Percentiles rank a stretch among this genome's conserved stretches.
These are phyloP conservation scores for Gomphus bonarii DNA, from an alignment of 1,284 basidiomycete species.

Conservation along the genomic window DNA sequence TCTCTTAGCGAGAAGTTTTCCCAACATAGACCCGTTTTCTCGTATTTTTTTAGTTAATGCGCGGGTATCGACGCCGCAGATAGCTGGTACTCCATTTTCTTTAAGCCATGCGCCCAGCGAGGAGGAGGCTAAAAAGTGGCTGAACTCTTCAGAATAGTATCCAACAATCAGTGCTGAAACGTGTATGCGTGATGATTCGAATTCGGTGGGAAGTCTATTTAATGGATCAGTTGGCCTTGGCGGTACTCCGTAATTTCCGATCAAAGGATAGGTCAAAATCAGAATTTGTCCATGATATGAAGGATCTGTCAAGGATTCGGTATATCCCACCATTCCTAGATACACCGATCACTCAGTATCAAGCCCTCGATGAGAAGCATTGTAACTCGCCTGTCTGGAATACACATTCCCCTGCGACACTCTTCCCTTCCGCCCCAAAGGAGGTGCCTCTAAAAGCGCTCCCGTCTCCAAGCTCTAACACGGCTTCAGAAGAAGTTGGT, in stretches of 20 bases:
- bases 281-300: slow-evolving; percentile 99
- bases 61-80: slow-evolving; percentile 95
- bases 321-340: slow-evolving; percentile 97
- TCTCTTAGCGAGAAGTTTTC: slow-evolving; percentile 45
- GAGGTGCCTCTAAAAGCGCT: slow-evolving; percentile 83
- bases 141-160: slow-evolving; percentile 91
- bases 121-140: slow-evolving; percentile 88
- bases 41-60: slow-evolving; percentile 95
- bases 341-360: background rate
- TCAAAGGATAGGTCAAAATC: slow-evolving; percentile 91
- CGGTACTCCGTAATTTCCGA: slow-evolving; percentile 98
- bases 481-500: slow-evolving; percentile 37
- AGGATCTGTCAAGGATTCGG: slow-evolving; percentile 98
- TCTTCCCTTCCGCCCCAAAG: slow-evolving; percentile 89
- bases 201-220: background rate
- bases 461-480: slow-evolving; percentile 90
- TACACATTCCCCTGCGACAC: slow-evolving; percentile 95
- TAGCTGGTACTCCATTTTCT: slow-evolving; percentile 90
- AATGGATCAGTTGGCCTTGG: slow-evolving; percentile 18
- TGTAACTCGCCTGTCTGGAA: slow-evolving; percentile 88
- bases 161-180: slow-evolving; percentile 87
- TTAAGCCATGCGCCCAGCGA: slow-evolving; percentile 91
- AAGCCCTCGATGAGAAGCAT: slow-evolving; percentile 8
- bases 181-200: slow-evolving; percentile 57
- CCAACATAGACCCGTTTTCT: slow-evolving; percentile 90